Percentiles rank a stretch among this genome's conserved stretches.
phyloP scores from a whole-genome alignment of 495 filamentous ascomycete genomes.

The Aeminium ludgeri region DNA sequence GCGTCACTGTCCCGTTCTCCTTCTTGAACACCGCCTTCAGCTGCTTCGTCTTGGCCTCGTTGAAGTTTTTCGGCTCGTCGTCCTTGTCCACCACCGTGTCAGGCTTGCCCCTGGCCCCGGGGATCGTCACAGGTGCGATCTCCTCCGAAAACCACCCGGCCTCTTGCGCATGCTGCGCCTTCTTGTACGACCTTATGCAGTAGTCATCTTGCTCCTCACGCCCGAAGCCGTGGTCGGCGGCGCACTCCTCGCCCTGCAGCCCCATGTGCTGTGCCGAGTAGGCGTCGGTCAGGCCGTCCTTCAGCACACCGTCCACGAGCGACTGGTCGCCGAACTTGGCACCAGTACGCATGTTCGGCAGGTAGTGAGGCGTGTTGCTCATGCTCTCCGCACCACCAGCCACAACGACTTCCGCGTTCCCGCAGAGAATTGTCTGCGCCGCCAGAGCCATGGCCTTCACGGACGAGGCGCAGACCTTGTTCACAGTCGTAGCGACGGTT shows the following conservation, averaged over 20 bases:
- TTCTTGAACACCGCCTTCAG: slow-evolving; percentile 63
- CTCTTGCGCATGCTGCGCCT: slow-evolving; percentile 70
- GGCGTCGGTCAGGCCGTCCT: slow-evolving; percentile 83
- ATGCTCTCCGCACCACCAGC: slow-evolving; percentile 93
- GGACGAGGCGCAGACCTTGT: slow-evolving; percentile 94
- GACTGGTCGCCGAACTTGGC: slow-evolving; percentile 78
- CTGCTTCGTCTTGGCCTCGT: slow-evolving; percentile 70
- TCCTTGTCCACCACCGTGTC: slow-evolving; percentile 63
- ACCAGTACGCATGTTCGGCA: slow-evolving; percentile 63
- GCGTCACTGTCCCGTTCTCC: slow-evolving; percentile 73
- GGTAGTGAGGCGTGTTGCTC: slow-evolving; percentile 95
- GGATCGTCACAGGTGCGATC: slow-evolving; percentile 79
- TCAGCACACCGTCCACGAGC: slow-evolving; percentile 75
- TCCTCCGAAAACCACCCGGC: slow-evolving; percentile 63
- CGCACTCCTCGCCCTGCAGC: slow-evolving; percentile 79
- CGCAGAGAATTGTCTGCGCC: slow-evolving; percentile 90
- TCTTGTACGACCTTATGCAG: slow-evolving; percentile 79
- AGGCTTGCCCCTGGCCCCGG: slow-evolving; percentile 79
- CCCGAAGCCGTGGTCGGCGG: slow-evolving; percentile 60
- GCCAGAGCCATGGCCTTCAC: slow-evolving; percentile 90
- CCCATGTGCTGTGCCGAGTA: slow-evolving; percentile 94
- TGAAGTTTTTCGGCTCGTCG: slow-evolving; percentile 95
- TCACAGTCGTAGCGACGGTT: slow-evolving; percentile 79
- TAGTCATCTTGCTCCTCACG: slow-evolving; percentile 83
- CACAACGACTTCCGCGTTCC: slow-evolving; percentile 75